Evolutionary conservation across 2,329 filamentous ascomycete species (phyloP), one percentile per base, ranked within the genome.

Genomic region (Lachnellula arida): DNA sequence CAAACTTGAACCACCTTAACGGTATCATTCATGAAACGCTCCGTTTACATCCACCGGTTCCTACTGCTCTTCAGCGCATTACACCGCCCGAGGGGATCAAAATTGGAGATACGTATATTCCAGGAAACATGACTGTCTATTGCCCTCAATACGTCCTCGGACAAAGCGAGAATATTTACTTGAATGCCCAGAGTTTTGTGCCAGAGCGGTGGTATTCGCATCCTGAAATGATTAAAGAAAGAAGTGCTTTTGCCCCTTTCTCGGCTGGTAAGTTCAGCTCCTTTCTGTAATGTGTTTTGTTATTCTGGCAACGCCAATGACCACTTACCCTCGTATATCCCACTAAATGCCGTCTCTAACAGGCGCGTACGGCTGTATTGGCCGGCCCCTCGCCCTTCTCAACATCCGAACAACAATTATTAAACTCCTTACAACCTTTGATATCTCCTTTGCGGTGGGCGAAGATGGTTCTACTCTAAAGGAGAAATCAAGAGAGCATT

Each of bases 11-110:
- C 1, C 51, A 54, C n/a, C 70, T 77, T 6, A 66, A 67, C 14
- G 74, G 73, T 7, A 74, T 71, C 54, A 69, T 77, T 44, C 71
- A 61, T 15, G 59, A 61, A 40, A 37, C 44, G 6, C 37, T 61
- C 40, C 54, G 59, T 4, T 40, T 61, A 22, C 40, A 49, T 22
- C 46, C 56, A 71, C 55, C 57, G 3, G 49, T 59, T 8, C 46
- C 23, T 5, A 50, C 49, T n/a, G 50, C 46, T 17, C 37, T 42
- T 4, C 19, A 35, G 17, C 52, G 56, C 15, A 11, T 46, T 19
- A 58, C 39, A 11, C 52, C 52, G 5, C 7, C 9, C 3, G 43
- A 58, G 11, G 56, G 56, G 5, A 28, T 58, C 14, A 48, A 8
- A 14, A 52, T 58, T 46, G 52, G 19, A 19, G 52, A 39, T 11